Conservation (phyloP, 805 yeast species). For the Saturnispora quitensis region DNA sequence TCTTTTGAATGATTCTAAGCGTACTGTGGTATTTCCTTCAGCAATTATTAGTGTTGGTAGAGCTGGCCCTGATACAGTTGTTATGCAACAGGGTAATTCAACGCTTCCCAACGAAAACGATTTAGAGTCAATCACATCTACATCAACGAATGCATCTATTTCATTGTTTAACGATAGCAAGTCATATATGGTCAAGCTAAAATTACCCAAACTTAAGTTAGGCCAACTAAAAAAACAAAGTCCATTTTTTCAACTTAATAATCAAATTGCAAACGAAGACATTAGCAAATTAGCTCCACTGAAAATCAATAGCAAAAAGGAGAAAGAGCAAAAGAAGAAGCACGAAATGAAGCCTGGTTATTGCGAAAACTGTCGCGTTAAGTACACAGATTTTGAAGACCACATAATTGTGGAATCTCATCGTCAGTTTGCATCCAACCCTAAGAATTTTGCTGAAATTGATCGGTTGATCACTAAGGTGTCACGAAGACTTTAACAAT, state of each 20-base stretch:
- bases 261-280: conserved; percentile 6
- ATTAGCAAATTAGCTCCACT: not conserved
- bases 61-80: not conserved
- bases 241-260: not conserved
- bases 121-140: not conserved
- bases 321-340: conserved; percentile 14
- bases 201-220: not conserved
- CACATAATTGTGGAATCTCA: conserved; percentile 68
- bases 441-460: conserved; percentile 63
- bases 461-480: conserved; percentile 58
- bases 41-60: not conserved
- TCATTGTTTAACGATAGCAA: not conserved
- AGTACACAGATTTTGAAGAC: conserved; percentile 69
- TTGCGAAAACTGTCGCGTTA: conserved; percentile 88
- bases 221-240: not conserved
- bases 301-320: conserved; percentile 1
- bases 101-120: conserved; percentile 7
- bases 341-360: conserved; percentile 50
- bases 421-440: conserved; percentile 65
- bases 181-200: conserved; percentile 1
- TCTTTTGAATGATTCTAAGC: conserved; percentile 29
- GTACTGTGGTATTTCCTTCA: conserved; percentile 4
- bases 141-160: not conserved
- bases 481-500: conserved; percentile 14
- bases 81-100: conserved; percentile 6